Conservation (phyloP, 176 grass and related monocot species). For the Aechmea fasciata region DNA sequence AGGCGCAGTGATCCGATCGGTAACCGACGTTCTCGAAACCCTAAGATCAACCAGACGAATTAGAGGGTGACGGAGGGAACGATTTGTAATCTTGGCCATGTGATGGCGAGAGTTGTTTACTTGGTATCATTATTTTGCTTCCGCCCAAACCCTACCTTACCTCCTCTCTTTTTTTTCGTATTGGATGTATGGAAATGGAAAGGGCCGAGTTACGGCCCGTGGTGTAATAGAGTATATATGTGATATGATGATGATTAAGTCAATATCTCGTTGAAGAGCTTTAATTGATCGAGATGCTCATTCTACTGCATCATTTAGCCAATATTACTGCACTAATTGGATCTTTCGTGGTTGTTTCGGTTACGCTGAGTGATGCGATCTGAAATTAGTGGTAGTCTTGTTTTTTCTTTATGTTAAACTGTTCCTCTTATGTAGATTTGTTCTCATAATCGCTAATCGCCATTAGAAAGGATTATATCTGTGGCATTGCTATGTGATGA, state of each 20-base stretch:
- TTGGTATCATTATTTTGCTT: neutral
- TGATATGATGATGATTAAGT: neutral
- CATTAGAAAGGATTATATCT: too few relatives aligned
- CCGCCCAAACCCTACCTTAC: neutral
- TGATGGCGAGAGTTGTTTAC: neutral
- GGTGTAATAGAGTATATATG: neutral
- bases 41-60: neutral
- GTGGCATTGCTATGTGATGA: too few relatives aligned
- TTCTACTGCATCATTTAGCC: neutral
- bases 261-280: neutral
- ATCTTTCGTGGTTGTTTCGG: too few relatives aligned
- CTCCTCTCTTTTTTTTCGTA: neutral
- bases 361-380: too few relatives aligned
- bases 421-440: too few relatives aligned
- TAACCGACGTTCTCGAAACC: neutral
- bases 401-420: too few relatives aligned
- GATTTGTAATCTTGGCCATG: neutral
- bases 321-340: neutral
- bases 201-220: neutral
- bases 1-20: neutral
- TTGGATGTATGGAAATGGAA: constrained; percentile 7
- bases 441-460: too few relatives aligned
- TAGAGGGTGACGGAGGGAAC: neutral
- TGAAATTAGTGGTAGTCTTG: too few relatives aligned
- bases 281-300: neutral